Base-by-base conservation (phyloP, 305 asterid species). In the Ilex paraguariensis region DNA sequence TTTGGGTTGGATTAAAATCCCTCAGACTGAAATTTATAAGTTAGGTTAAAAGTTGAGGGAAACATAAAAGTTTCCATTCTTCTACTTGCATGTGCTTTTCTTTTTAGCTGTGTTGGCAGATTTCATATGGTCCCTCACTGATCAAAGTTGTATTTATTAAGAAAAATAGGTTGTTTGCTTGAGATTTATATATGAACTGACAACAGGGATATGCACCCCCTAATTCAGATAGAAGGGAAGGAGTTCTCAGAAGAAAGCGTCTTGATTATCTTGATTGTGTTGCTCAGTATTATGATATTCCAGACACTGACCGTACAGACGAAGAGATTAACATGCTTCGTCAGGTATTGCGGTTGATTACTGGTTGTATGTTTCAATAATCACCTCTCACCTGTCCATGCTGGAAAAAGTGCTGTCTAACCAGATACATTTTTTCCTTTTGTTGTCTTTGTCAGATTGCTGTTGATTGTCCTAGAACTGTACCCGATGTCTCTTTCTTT, bases 131-230 rank as follows among this genome's bases (percentile, higher is more conserved):
- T 5, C 42, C 1, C 42, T 36, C 42, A 36, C 42, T 36, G 42
- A 36, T 54, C 46, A 51, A 45, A 30, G 28, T 63, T 67, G 31
- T 63, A 66, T 57, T 56, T 45, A 17, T 68, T 56, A 49, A 67
- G 42, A 63, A 31, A 32, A 56, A 68, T 56, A 64, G 63, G 63
- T 75, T 75, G 33, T 56, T 60, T 57, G 46, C 70, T 73, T 78
- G 82, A 76, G 79, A 61, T 70, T 79, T 73, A 76, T 83, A 72
- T 54, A 80, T 77, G 75, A 79, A 84, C 95, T 80, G 95, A 84
- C 87, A 75, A 87, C 96, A 91, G 98, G 98, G 97, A 82, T 92
- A 92, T 92, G 98, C 97, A 84, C 92, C 98, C 74, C 89, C 91
- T 87, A 92, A 80, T 92, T 92, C 98, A 87, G 97, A 92, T 85